Conservation (phyloP, 179 eudicot genomes). For the Silene noctiflora region DNA sequence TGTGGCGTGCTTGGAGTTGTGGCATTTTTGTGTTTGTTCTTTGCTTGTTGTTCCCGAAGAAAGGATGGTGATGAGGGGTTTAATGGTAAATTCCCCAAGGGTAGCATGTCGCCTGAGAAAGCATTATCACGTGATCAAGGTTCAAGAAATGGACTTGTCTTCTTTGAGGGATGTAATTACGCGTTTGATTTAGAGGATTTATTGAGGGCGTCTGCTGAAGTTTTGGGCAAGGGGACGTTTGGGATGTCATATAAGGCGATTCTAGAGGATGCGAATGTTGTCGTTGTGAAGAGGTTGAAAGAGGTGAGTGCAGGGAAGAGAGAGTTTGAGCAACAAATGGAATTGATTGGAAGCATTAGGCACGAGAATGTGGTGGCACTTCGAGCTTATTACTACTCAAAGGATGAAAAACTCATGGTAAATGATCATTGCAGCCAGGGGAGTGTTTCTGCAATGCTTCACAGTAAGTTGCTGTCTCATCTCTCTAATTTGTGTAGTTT, state of each 20-base stretch:
- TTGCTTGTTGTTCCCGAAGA: constrained; percentile 47
- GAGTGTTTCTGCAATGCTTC: constrained; percentile 66
- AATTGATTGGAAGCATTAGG: constrained; percentile 63
- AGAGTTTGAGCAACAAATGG: constrained; percentile 85
- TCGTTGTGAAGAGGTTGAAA: constrained; percentile 85
- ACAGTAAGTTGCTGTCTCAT: constrained; percentile 41
- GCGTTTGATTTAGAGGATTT: constrained; percentile 90
- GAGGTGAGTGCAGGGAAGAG: constrained; percentile 71
- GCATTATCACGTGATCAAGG: constrained; percentile 57
- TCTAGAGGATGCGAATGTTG: constrained; percentile 69
- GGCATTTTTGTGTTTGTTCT: constrained; percentile 49
- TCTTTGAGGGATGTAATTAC: constrained; percentile 82
- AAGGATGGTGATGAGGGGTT: constrained; percentile 42
- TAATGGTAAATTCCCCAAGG: constrained; percentile 57
- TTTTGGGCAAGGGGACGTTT: constrained; percentile 77
- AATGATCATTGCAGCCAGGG: constrained; percentile 66
- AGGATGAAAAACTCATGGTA: constrained; percentile 84
- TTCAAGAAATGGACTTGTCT: constrained; percentile 58
- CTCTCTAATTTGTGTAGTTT: neutral
- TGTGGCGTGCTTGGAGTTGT: constrained; percentile 48
- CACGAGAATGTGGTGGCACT: constrained; percentile 80
- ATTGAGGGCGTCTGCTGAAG: constrained; percentile 90
- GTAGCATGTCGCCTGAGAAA: constrained; percentile 64
- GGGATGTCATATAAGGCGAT: constrained; percentile 84
- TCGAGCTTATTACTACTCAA: constrained; percentile 83